These are phyloP conservation scores for Boletus semigastroideus DNA, from an alignment of 1,284 basidiomycete species.

Conservation along the genomic window DNA sequence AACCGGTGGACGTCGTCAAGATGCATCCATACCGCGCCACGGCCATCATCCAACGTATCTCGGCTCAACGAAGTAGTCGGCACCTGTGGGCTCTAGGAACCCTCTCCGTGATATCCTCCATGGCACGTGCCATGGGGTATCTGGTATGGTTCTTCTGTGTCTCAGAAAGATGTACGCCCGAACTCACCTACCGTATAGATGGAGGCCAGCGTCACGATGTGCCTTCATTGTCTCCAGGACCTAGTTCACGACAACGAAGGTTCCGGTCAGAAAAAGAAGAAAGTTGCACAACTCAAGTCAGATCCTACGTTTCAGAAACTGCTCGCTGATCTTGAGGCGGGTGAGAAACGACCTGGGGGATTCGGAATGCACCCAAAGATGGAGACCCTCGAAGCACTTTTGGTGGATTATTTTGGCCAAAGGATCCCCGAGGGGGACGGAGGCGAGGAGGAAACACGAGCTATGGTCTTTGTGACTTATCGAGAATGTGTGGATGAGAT, in stretches of 20 bases:
- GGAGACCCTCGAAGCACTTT: constrained; percentile 74
- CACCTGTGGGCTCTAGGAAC: constrained; percentile 43
- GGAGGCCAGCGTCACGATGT: constrained; percentile 81
- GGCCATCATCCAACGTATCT: constrained; percentile 53
- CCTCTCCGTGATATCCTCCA: constrained; percentile 47
- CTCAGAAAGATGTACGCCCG: not conserved
- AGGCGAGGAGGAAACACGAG: constrained; percentile 52
- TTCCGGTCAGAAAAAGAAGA: constrained; percentile 39
- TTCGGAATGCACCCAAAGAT: constrained; percentile 90
- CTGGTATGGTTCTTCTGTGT: constrained; percentile 49
- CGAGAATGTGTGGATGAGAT: constrained; percentile 91
- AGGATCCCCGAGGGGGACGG: constrained; percentile 47
- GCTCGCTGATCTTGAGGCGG: constrained; percentile 62
- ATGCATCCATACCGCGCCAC: constrained; percentile 37
- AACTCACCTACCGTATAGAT: constrained; percentile 46
- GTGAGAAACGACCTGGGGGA: constrained; percentile 43
- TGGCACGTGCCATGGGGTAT: constrained; percentile 82
- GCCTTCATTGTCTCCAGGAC: constrained; percentile 59
- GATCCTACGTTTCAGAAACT: constrained; percentile 63
- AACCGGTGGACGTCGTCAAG: constrained; percentile 35
- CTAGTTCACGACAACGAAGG: constrained; percentile 39
- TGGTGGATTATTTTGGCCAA: constrained; percentile 79
- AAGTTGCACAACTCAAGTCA: constrained; percentile 45
- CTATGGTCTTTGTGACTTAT: constrained; percentile 96
- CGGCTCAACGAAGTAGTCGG: constrained; percentile 42